phyloP scores from a whole-genome alignment of 805 yeast genomes.

The Spathaspora boniae region DNA sequence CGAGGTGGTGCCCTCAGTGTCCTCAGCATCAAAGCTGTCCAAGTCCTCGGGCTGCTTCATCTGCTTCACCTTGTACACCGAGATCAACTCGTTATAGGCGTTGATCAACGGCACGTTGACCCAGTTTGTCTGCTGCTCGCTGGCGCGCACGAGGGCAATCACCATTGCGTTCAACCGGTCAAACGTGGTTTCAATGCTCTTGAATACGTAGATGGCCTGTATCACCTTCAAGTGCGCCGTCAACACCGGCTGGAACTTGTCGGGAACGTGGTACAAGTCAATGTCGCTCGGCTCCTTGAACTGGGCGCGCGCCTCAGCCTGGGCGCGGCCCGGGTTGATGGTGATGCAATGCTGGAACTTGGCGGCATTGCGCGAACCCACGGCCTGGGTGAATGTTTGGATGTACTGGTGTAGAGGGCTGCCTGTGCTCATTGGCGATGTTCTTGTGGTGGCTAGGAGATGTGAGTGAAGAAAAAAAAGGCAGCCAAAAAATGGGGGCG shows the following conservation, averaged over 20 bases:
- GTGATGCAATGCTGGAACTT: slow-evolving; percentile 23
- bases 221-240: slow-evolving; percentile 31
- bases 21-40: slow-evolving; percentile 13
- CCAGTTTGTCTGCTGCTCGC: slow-evolving; percentile 54
- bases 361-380: slow-evolving; percentile 15
- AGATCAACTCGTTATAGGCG: slow-evolving; percentile 38
- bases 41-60: slow-evolving; percentile 24
- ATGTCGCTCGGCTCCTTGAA: slow-evolving; percentile 37
- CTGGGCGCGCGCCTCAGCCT: slow-evolving; percentile 30
- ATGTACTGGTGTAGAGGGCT: slow-evolving; percentile 17
- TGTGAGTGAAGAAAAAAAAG: too few relatives aligned
- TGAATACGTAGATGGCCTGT: slow-evolving; percentile 29
- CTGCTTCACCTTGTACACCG: slow-evolving; percentile 35
- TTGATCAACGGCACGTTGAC: slow-evolving; percentile 41
- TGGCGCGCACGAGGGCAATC: slow-evolving; percentile 46
- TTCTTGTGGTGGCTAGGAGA: background rate
- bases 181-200: slow-evolving; percentile 32
- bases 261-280: slow-evolving; percentile 36
- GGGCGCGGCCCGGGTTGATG: slow-evolving; percentile 32
- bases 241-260: slow-evolving; percentile 33
- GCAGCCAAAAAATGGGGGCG: too few relatives aligned
- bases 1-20: slow-evolving; percentile 10
- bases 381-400: slow-evolving; percentile 18
- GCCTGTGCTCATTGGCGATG: slow-evolving; percentile 1
- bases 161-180: slow-evolving; percentile 39